phyloP scores from a whole-genome alignment of 2,329 filamentous ascomycete genomes.

The Xylariaceae sp. region DNA sequence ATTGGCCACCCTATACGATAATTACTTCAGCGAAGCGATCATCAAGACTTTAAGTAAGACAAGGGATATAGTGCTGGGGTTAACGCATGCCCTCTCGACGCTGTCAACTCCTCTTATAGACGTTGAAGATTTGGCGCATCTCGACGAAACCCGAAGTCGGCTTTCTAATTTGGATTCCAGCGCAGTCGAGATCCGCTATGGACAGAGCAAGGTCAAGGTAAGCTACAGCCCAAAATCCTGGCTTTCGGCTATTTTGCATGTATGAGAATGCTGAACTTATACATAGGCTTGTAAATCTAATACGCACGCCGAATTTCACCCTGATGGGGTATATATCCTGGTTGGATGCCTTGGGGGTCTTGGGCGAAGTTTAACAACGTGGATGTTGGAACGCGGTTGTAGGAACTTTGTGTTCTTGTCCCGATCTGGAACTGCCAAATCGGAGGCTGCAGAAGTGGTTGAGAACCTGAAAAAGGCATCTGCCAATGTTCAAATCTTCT shows the following conservation, averaged over 20 bases:
- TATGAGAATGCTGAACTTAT: neutral
- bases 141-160: no score
- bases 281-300: slow-evolving; percentile 5
- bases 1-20: no score
- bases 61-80: no score
- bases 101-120: no score
- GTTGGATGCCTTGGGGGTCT: slow-evolving; percentile 36
- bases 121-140: no score
- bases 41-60: no score
- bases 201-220: no score
- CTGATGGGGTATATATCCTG: slow-evolving; percentile 28
- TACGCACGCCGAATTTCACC: slow-evolving; percentile 9
- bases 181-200: no score
- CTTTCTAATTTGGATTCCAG: no score
- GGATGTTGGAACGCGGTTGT: slow-evolving; percentile 34
- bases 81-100: no score
- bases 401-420: slow-evolving; percentile 32
- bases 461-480: slow-evolving; percentile 5
- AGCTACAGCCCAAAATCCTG: no score
- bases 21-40: slow-evolving; percentile 10
- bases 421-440: slow-evolving; percentile 26
- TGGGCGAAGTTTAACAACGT: slow-evolving; percentile 30
- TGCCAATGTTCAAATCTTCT: slow-evolving; percentile 10
- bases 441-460: slow-evolving; percentile 22
- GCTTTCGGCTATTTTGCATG: neutral